phyloP scores from a whole-genome alignment of 768 basidiomycete genomes.

The Pulveroboletus frians region DNA sequence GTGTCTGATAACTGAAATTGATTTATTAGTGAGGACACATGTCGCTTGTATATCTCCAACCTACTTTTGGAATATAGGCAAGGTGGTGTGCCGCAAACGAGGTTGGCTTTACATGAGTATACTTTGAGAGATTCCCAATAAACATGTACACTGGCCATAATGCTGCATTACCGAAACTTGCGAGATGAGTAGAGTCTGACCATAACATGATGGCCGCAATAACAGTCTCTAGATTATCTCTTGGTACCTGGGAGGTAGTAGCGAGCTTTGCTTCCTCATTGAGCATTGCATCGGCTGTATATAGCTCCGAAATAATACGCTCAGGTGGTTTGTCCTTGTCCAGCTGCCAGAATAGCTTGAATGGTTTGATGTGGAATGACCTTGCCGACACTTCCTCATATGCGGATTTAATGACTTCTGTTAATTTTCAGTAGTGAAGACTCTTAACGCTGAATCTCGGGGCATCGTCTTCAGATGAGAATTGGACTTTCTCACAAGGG shows the following conservation, averaged over 20 bases:
- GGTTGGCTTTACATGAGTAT: too few relatives aligned
- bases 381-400: slow-evolving; percentile 15
- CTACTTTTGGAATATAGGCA: too few relatives aligned
- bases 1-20: too few relatives aligned
- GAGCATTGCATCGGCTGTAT: not conserved
- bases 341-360: slow-evolving; percentile 10
- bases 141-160: too few relatives aligned
- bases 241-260: not conserved
- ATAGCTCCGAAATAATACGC: not conserved
- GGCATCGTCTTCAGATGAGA: not conserved
- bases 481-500: not conserved
- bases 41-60: too few relatives aligned
- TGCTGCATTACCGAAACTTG: too few relatives aligned
- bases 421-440: slow-evolving; percentile 23
- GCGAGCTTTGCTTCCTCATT: not conserved
- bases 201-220: too few relatives aligned
- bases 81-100: too few relatives aligned
- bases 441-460: slow-evolving; percentile 11
- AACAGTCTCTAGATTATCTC: too few relatives aligned
- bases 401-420: slow-evolving; percentile 19
- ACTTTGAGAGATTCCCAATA: too few relatives aligned
- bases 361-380: slow-evolving; percentile 14
- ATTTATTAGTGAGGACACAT: too few relatives aligned
- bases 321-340: not conserved
- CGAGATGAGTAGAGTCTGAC: too few relatives aligned